phyloP scores from a whole-genome alignment of 768 basidiomycete species.

The Suillus paluster region DNA sequence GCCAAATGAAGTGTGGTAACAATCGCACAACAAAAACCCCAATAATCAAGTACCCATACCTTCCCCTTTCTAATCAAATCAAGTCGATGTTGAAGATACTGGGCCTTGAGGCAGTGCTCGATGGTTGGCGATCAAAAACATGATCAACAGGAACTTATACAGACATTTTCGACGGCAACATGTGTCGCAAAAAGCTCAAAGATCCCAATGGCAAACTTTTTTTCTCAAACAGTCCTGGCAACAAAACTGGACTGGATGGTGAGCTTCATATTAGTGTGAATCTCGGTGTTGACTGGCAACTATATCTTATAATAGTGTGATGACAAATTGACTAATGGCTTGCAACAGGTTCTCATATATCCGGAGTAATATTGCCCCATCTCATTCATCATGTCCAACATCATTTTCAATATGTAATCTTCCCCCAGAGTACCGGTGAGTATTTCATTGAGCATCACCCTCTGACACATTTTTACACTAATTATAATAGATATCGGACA shows the following conservation, averaged over 20 bases:
- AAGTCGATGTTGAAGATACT: conserved; percentile 17
- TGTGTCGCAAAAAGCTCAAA: conserved; percentile 1
- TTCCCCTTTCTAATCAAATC: conserved; percentile 9
- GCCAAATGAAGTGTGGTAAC: conserved; percentile 9
- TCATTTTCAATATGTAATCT: conserved; percentile 40
- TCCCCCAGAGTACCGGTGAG: conserved; percentile 28
- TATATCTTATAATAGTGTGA: too few species aligned
- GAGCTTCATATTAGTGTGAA: conserved; percentile 36
- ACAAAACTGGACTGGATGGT: conserved; percentile 16
- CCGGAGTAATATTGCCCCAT: conserved; percentile 38
- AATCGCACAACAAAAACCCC: not conserved
- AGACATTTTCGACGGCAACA: not conserved
- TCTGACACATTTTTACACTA: too few species aligned
- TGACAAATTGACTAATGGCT: conserved; percentile 1
- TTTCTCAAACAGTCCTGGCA: conserved; percentile 23
- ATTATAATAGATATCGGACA: conserved; percentile 29
- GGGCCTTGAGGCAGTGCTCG: conserved; percentile 16
- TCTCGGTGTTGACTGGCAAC: conserved; percentile 33
- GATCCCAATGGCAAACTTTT: conserved; percentile 28
- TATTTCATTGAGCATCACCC: not conserved
- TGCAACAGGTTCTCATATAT: conserved; percentile 38
- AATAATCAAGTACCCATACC: conserved; percentile 7
- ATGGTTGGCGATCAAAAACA: not conserved
- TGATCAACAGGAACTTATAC: not conserved
- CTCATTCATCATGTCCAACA: conserved; percentile 38